Conservation (phyloP, 768 basidiomycete genomes). For the Boletus rubropictus region DNA sequence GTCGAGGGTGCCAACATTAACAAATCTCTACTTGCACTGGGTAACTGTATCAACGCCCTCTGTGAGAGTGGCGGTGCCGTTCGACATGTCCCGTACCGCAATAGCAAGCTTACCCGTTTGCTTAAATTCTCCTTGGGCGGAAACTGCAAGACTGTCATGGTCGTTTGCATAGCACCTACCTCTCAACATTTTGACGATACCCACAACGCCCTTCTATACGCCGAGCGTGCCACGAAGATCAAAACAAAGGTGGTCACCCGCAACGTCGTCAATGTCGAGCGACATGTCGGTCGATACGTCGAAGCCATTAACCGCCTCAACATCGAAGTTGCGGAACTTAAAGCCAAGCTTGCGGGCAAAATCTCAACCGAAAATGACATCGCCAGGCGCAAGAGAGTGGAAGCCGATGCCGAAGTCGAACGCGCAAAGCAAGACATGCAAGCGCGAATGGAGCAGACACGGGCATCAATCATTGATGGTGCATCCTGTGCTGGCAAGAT, state of each 20-base stretch:
- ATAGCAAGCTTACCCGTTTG: constrained; percentile 95
- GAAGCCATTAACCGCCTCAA: constrained; percentile 90
- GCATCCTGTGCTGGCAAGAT: constrained; percentile 69
- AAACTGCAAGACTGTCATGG: constrained; percentile 99
- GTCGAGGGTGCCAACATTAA: constrained; percentile 99
- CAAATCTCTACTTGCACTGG: constrained; percentile 93
- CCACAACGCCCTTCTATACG: constrained; percentile 95
- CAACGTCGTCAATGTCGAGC: constrained; percentile 91
- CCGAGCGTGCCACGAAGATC: constrained; percentile 96
- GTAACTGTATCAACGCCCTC: constrained; percentile 97
- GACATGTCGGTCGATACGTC: constrained; percentile 93
- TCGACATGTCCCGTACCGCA: constrained; percentile 93
- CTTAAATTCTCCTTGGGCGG: constrained; percentile 98
- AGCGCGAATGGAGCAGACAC: constrained; percentile 64
- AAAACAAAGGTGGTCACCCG: constrained; percentile 95
- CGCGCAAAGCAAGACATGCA: constrained; percentile 69
- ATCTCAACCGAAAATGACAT: constrained; percentile 56
- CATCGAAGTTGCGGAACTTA: constrained; percentile 76
- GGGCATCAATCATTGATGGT: constrained; percentile 66
- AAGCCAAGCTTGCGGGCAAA: constrained; percentile 77
- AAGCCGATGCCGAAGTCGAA: constrained; percentile 69
- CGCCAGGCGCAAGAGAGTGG: constrained; percentile 59
- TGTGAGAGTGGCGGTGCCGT: constrained; percentile 87
- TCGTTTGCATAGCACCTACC: constrained; percentile 94
- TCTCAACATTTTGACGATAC: constrained; percentile 97